Evolutionary conservation across 2,329 filamentous ascomycete genomes (phyloP).

Genomic region (Colletotrichum echinochloae): DNA sequence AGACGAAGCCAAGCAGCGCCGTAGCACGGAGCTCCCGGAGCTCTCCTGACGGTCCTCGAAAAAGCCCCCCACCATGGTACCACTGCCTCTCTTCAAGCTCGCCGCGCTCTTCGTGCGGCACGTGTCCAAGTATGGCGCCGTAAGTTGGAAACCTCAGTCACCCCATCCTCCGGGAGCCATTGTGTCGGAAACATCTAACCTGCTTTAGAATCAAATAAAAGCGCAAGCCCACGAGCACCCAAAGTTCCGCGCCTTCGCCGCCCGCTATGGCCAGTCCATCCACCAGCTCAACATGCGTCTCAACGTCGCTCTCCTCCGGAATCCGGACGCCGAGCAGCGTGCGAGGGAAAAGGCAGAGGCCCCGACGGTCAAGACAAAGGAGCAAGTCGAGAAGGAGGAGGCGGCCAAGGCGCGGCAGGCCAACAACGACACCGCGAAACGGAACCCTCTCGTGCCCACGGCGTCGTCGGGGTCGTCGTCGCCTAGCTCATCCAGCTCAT

Average conservation of each 20-base stretch:
- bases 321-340: slow-evolving; percentile 66
- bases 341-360: slow-evolving; percentile 73
- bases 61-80: slow-evolving; percentile 63
- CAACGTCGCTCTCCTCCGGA: slow-evolving; percentile 69
- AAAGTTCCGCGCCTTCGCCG: slow-evolving; percentile 70
- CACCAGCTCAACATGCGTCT: slow-evolving; percentile 76
- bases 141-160: slow-evolving; percentile 54
- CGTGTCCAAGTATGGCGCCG: slow-evolving; percentile 76
- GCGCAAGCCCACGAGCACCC: slow-evolving; percentile 73
- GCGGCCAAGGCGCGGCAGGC: slow-evolving; percentile 56
- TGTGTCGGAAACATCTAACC: not conserved
- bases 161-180: not conserved
- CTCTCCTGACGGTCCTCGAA: slow-evolving; percentile 25
- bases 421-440: slow-evolving; percentile 9
- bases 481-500: not conserved
- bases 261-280: slow-evolving; percentile 71
- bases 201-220: slow-evolving; percentile 72
- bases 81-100: slow-evolving; percentile 76
- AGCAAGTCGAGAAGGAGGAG: slow-evolving; percentile 68
- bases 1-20: slow-evolving; percentile 30
- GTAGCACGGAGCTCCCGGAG: slow-evolving; percentile 34
- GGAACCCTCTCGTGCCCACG: not conserved
- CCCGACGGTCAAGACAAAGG: slow-evolving; percentile 74
- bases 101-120: slow-evolving; percentile 73
- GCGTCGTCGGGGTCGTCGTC: not conserved